Evolutionary conservation across 139 green algal genomes (phyloP).

Genomic region (Edaphochlamys debaryana): DNA sequence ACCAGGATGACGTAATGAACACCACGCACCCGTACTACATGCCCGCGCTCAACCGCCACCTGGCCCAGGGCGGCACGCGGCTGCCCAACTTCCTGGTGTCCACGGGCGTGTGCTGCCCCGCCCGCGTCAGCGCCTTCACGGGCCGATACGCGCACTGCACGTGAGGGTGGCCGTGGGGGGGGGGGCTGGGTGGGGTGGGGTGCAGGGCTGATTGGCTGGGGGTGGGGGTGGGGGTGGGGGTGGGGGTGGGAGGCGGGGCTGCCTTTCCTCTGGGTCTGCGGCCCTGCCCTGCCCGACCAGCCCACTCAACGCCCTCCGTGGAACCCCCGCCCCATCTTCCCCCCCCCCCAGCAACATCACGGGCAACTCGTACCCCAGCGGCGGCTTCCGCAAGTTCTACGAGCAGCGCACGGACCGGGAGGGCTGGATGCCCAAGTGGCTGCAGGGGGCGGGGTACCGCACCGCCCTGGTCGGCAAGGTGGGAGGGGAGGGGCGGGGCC

Average conservation of each 20-base stretch:
- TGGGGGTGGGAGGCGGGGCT: too few relatives aligned
- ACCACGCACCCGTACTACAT: conserved; percentile 32
- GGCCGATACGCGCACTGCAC: conserved; percentile 32
- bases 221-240: too few relatives aligned
- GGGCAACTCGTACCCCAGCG: background rate
- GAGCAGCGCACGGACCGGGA: background rate
- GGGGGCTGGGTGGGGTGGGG: too few relatives aligned
- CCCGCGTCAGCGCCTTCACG: conserved; percentile 16
- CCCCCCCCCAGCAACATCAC: too few relatives aligned
- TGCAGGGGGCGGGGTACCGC: background rate
- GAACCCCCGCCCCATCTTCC: too few relatives aligned
- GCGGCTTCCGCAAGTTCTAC: conserved; percentile 32
- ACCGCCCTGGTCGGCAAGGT: conserved; percentile 24
- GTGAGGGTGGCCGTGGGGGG: too few relatives aligned
- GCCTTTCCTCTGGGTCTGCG: too few relatives aligned
- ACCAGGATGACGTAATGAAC: conserved; percentile 32
- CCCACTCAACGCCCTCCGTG: too few relatives aligned
- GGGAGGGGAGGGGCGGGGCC: too few relatives aligned
- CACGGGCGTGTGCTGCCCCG: conserved; percentile 41
- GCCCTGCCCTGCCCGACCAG: too few relatives aligned
- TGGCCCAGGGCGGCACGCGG: conserved; percentile 3
- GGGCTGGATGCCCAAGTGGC: conserved; percentile 37
- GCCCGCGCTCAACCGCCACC: background rate
- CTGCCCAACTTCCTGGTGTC: conserved; percentile 30
- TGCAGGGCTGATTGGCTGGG: too few relatives aligned